Evolutionary conservation across 345 rosid genomes (phyloP).

Genomic region (Brassica cretica): DNA sequence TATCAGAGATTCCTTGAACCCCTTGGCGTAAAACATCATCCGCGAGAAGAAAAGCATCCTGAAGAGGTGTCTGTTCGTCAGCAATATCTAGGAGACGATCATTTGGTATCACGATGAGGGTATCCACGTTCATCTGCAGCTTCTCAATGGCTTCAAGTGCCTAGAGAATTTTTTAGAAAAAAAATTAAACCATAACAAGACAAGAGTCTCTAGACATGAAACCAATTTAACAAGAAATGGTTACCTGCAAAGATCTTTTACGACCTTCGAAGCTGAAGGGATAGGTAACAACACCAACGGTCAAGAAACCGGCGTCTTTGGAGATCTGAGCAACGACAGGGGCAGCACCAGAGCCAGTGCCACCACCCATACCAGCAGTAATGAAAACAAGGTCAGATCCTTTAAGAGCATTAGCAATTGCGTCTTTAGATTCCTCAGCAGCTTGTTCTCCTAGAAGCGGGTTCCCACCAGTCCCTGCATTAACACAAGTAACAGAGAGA

Average conservation of each 20-base stretch:
- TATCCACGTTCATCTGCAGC: conserved; percentile 91
- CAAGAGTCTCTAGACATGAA: not conserved
- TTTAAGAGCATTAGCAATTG: conserved; percentile 83
- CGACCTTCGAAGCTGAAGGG: conserved; percentile 99
- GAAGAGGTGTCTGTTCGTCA: conserved; percentile 96
- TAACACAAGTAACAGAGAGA: not conserved
- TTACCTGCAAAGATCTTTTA: conserved; percentile 86
- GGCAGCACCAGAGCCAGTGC: conserved; percentile 99
- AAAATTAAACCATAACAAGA: not conserved
- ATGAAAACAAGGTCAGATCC: conserved; percentile 99
- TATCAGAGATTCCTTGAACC: conserved; percentile 99
- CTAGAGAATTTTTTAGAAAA: conserved; percentile 35
- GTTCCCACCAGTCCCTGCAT: conserved; percentile 91
- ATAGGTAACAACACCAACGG: conserved; percentile 97
- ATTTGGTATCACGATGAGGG: conserved; percentile 95
- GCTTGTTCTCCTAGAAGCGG: conserved; percentile 97
- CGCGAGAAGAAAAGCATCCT: conserved; percentile 98
- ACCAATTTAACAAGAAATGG: not conserved
- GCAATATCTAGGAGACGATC: conserved; percentile 95
- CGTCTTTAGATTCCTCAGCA: conserved; percentile 95
- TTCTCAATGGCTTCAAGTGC: conserved; percentile 96
- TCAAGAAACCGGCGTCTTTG: conserved; percentile 89
- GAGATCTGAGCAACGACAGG: conserved; percentile 94
- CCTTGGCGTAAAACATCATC: conserved; percentile 98
- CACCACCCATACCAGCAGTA: conserved; percentile 99